Percentiles rank a stretch among this genome's conserved stretches.
Evolutionary conservation across 176 grass and related monocot genomes (phyloP).

Genomic region (Bothriochloa decipiens): DNA sequence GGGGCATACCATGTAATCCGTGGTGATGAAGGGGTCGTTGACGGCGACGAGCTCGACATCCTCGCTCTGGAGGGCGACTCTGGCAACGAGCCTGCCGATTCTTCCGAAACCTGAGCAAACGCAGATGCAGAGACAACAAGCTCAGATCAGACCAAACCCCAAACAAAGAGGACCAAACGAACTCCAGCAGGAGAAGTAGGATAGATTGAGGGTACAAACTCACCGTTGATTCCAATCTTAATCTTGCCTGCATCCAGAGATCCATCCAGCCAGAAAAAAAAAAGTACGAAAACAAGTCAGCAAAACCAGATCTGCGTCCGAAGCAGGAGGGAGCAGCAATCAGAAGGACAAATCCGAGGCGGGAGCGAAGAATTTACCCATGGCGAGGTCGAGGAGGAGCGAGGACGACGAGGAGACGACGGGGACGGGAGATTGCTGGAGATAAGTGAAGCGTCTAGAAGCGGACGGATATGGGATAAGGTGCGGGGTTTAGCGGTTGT

Average conservation of each 20-base stretch:
- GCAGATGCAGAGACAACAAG: too few species aligned
- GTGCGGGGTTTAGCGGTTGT: not conserved
- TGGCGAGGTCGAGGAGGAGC: conserved; percentile 12
- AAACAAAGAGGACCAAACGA: not conserved
- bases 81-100: conserved; percentile 75
- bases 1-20: conserved; percentile 73
- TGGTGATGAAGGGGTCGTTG: conserved; percentile 87
- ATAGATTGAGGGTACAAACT: too few species aligned
- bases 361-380: conserved; percentile 35
- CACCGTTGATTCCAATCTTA: conserved; percentile 77
- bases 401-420: not conserved
- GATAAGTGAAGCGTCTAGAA: not conserved
- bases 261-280: not conserved
- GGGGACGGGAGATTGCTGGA: not conserved
- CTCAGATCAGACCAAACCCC: not conserved
- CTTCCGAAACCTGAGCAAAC: conserved; percentile 63
- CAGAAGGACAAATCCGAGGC: rapidly evolving
- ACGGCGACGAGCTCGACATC: conserved; percentile 88
- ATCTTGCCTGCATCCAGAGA: conserved; percentile 49
- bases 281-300: not conserved
- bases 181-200: not conserved
- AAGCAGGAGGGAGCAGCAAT: not conserved
- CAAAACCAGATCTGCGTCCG: not conserved
- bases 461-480: not conserved
- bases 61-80: conserved; percentile 69